A percentile compares a stretch with the other conserved stretches of the same genome.
Evolutionary conservation across 441 rosid species (phyloP).

Genomic region (Metrosideros polymorpha): DNA sequence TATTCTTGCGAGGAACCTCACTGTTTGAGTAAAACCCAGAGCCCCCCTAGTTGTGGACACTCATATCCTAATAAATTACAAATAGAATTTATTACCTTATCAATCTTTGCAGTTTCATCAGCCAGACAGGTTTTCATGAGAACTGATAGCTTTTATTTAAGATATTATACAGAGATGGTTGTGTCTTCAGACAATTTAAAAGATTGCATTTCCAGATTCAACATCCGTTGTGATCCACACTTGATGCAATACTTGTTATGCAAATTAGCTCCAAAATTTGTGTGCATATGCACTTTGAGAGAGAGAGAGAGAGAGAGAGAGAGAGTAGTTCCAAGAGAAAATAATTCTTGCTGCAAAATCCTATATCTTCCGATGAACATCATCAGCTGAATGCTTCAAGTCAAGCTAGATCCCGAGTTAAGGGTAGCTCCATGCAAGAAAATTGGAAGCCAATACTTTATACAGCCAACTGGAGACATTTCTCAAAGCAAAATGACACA

Average conservation of each 20-base stretch:
- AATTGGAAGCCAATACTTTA: slow-evolving; percentile 13
- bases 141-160: background rate
- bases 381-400: background rate
- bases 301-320: background rate
- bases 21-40: slow-evolving; percentile 16
- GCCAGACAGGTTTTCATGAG: background rate
- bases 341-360: background rate
- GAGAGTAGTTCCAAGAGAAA: background rate
- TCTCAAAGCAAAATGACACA: slow-evolving; percentile 56
- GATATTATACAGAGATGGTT: background rate
- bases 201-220: background rate
- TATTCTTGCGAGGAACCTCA: slow-evolving; percentile 86
- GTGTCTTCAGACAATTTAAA: background rate
- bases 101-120: background rate
- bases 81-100: background rate
- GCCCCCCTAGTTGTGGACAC: background rate
- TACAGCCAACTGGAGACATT: slow-evolving; percentile 36
- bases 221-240: background rate
- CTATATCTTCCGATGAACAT: background rate
- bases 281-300: background rate
- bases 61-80: background rate
- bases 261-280: background rate
- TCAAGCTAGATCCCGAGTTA: background rate
- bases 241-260: background rate
- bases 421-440: background rate